Evolutionary conservation across 2,329 filamentous ascomycete species (phyloP).

Genomic region (Colletotrichum siamense): DNA sequence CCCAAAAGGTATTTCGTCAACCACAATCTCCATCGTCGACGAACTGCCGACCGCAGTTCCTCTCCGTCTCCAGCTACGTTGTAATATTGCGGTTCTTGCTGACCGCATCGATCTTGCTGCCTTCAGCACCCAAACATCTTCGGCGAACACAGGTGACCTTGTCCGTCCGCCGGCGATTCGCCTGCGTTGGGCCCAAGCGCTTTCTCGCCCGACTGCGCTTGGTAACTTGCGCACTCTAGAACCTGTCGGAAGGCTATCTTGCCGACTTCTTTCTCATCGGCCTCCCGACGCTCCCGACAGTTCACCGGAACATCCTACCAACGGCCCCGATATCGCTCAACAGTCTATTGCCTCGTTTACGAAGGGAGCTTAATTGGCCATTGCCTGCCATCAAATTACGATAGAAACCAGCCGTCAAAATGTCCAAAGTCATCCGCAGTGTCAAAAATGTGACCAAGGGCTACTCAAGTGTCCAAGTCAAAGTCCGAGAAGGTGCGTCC

Average conservation of each 20-base stretch:
- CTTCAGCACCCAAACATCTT: not conserved
- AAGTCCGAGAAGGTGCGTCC: conserved; percentile 90
- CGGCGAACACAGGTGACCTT: not conserved
- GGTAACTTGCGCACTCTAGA: not conserved
- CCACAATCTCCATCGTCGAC: not conserved
- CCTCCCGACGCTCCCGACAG: not conserved
- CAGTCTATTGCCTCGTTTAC: not conserved
- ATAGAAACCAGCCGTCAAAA: conserved; percentile 45
- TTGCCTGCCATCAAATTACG: not conserved
- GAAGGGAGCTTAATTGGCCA: not conserved
- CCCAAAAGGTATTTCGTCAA: not conserved
- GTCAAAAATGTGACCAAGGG: conserved; percentile 99
- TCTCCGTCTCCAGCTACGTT: not conserved
- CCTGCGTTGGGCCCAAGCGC: conserved; percentile 13
- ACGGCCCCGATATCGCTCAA: not conserved
- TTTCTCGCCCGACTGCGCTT: not conserved
- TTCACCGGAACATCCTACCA: not conserved
- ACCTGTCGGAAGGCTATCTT: not conserved
- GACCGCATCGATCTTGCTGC: not conserved
- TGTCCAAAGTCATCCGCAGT: conserved; percentile 97
- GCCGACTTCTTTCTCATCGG: not conserved
- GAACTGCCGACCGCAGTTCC: not conserved
- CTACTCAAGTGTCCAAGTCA: conserved; percentile 95
- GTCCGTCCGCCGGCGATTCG: not conserved
- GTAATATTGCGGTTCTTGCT: not conserved